Percentiles rank a stretch among this genome's conserved stretches.
These are phyloP conservation scores for Cryomyces minteri DNA, from an alignment of 495 filamentous ascomycete species.

Conservation along the genomic window DNA sequence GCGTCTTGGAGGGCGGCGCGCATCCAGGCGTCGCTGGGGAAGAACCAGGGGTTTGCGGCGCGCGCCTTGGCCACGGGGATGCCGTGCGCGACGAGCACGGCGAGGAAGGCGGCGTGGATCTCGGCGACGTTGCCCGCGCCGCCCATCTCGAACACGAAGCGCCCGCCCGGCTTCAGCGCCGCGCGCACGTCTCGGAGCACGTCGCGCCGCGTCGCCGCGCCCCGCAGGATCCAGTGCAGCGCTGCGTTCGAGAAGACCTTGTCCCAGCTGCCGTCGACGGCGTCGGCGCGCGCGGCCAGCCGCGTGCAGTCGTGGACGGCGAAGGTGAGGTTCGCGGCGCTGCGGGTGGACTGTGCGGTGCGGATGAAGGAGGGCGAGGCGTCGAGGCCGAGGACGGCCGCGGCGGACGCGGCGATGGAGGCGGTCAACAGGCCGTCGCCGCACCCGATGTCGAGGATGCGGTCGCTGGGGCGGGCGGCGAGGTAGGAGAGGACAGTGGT, in stretches of 20 bases:
- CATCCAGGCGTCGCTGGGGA: constrained; percentile 44
- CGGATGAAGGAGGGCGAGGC: constrained; percentile 46
- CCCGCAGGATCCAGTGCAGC: constrained; percentile 56
- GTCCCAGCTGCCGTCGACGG: constrained; percentile 22
- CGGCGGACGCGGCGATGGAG: constrained; percentile 26
- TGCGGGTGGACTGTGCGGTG: constrained; percentile 26
- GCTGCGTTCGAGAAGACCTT: constrained; percentile 69
- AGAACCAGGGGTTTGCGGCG: constrained; percentile 51
- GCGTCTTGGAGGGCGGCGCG: constrained; percentile 27
- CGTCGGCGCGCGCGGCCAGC: constrained; percentile 14
- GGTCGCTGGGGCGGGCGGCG: constrained; percentile 36
- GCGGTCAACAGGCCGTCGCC: constrained; percentile 53
- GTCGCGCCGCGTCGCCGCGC: constrained; percentile 18
- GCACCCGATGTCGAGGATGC: constrained; percentile 56
- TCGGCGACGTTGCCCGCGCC: constrained; percentile 53
- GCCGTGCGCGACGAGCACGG: constrained; percentile 31
- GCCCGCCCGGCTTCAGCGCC: constrained; percentile 36
- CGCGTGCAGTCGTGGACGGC: constrained; percentile 28
- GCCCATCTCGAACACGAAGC: constrained; percentile 56
- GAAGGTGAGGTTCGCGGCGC: constrained; percentile 18
- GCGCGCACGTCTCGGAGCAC: constrained; percentile 27
- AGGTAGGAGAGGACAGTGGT: constrained; percentile 46
- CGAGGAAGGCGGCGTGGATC: constrained; percentile 37
- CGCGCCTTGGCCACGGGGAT: constrained; percentile 28
- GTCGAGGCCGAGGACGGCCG: constrained; percentile 42